These are phyloP conservation scores for Jimgerdemannia lactiflua DNA, from an alignment of 192 early-diverging fungal species.

Conservation along the genomic window DNA sequence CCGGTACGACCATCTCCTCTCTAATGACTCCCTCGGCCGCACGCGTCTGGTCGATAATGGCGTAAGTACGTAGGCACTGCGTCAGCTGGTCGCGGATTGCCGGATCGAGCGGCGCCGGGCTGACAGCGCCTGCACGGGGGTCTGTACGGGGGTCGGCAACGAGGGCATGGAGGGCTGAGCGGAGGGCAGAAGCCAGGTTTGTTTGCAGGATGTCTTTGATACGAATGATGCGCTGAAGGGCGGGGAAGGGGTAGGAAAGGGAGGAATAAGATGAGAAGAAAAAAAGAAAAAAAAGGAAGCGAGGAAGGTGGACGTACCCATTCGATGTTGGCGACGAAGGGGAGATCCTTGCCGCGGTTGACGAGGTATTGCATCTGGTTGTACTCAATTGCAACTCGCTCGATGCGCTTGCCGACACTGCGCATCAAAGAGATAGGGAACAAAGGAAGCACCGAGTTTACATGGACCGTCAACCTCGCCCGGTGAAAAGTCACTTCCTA, in stretches of 20 bases:
- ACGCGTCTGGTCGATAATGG: slow-evolving; percentile 63
- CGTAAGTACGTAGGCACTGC: slow-evolving; percentile 73
- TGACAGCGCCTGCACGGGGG: too few species aligned
- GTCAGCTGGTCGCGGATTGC: slow-evolving; percentile 46
- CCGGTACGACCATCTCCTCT: slow-evolving; percentile 49
- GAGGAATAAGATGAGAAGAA: background rate
- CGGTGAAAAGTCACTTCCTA: too few species aligned
- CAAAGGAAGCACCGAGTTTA: too few species aligned
- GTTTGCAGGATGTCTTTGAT: slow-evolving; percentile 69
- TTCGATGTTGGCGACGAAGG: slow-evolving; percentile 71
- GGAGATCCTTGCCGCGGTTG: slow-evolving; percentile 50
- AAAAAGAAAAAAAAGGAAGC: background rate
- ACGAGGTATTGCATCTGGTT: slow-evolving; percentile 83
- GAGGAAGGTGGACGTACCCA: slow-evolving; percentile 51
- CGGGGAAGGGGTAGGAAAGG: slow-evolving; percentile 1
- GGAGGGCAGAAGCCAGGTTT: slow-evolving; percentile 55
- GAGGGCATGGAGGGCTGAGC: slow-evolving; percentile 38
- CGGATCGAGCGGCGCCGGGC: slow-evolving; percentile 15
- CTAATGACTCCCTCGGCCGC: slow-evolving; percentile 66
- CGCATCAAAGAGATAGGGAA: too few species aligned
- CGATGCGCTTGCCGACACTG: slow-evolving; percentile 67
- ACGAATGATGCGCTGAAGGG: slow-evolving; percentile 56
- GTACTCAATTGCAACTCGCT: slow-evolving; percentile 82
- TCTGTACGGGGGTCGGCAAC: background rate
- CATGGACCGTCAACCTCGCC: too few species aligned